Evolutionary conservation across 164 flowering plant species (phyloP).

Genomic region (Chimonanthus praecox): DNA sequence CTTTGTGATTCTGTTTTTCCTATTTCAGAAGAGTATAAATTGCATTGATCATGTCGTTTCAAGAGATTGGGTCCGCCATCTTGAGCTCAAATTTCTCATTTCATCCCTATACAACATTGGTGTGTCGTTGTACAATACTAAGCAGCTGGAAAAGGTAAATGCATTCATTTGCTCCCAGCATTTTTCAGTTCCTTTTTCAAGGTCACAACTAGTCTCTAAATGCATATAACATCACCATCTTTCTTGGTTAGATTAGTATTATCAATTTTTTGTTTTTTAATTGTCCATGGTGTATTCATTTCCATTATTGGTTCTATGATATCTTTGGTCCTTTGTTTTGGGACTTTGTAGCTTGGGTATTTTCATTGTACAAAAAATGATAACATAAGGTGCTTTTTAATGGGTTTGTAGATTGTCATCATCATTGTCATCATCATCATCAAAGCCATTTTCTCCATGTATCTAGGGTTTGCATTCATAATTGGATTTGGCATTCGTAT

Average conservation of each 20-base stretch:
- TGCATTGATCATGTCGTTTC: slow-evolving; percentile 41
- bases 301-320: no score
- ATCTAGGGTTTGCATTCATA: no score
- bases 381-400: no score
- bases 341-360: not conserved
- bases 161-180: not conserved
- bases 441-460: no score
- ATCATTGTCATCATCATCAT: no score
- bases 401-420: no score
- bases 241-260: not conserved
- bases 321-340: not conserved
- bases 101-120: slow-evolving; percentile 57
- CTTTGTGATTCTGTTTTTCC: slow-evolving; percentile 9
- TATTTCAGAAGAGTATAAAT: slow-evolving; percentile 42
- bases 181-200: not conserved
- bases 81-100: slow-evolving; percentile 48
- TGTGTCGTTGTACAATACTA: slow-evolving; percentile 45
- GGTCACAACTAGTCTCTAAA: not conserved
- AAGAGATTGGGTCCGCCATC: slow-evolving; percentile 44
- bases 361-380: no score
- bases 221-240: no score
- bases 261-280: not conserved
- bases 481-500: no score
- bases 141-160: slow-evolving; percentile 57
- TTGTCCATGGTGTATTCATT: not conserved